phyloP scores from a whole-genome alignment of 176 grass and related monocot species.

The Oryza officinalis region DNA sequence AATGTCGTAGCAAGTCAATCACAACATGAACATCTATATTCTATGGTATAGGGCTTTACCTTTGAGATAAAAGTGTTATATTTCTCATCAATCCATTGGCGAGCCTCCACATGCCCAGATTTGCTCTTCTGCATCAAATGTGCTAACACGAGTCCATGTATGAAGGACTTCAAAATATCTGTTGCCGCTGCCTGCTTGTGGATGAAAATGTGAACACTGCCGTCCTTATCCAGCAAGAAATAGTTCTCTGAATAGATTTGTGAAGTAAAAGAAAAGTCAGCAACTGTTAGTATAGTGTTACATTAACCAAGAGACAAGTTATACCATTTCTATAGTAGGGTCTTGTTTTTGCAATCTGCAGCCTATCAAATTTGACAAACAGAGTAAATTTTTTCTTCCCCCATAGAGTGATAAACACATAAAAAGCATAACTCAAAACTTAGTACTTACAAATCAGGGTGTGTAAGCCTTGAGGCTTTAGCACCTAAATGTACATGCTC shows the following conservation, averaged over 20 bases:
- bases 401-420: not conserved
- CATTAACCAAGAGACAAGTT: not conserved
- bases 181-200: conserved; percentile 77
- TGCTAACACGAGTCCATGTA: conserved; percentile 65
- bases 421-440: not conserved
- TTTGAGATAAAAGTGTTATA: conserved; percentile 72
- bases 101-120: conserved; percentile 50
- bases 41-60: conserved; percentile 38
- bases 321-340: conserved; percentile 62
- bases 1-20: not conserved
- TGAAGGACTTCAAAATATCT: conserved; percentile 80
- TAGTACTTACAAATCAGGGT: conserved; percentile 74
- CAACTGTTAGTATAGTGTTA: not conserved
- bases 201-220: conserved; percentile 57
- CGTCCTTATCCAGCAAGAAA: conserved; percentile 71
- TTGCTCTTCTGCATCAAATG: conserved; percentile 32
- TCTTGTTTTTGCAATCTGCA: conserved; percentile 62
- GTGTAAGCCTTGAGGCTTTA: conserved; percentile 70
- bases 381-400: not conserved
- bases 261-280: conserved; percentile 17
- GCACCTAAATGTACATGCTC: conserved; percentile 67
- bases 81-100: conserved; percentile 72
- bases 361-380: conserved; percentile 50
- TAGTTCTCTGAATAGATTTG: conserved; percentile 61
- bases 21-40: not conserved